Percentiles rank a stretch among this genome's conserved stretches.
Evolutionary conservation across 148 eudicot genomes (phyloP).

Genomic region (Arbutus unedo): DNA sequence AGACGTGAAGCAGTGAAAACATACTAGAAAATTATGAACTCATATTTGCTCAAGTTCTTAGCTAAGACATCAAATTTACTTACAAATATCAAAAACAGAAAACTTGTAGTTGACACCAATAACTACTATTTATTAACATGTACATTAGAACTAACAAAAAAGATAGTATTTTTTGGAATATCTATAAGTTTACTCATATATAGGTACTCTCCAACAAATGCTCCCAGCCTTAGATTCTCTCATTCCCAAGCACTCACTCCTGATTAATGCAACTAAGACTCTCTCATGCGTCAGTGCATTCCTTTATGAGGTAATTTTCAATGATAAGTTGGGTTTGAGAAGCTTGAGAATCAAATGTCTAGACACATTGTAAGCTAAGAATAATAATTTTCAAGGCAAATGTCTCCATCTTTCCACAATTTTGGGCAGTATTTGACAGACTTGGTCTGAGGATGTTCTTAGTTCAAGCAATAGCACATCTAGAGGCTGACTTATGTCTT

Average conservation of each 20-base stretch:
- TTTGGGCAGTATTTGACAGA: not conserved
- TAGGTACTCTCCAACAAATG: not conserved
- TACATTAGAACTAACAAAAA: not conserved
- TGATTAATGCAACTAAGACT: not conserved
- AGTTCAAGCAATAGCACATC: not conserved
- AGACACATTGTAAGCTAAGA: no score
- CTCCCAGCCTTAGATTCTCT: not conserved
- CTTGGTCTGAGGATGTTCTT: not conserved
- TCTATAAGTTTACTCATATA: not conserved
- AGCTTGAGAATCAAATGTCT: slow-evolving; percentile 2
- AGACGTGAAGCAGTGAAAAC: not conserved
- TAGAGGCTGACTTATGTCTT: not conserved
- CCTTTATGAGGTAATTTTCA: not conserved
- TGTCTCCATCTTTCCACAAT: not conserved
- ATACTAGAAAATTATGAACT: not conserved
- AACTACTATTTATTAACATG: not conserved
- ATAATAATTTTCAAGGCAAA: no score
- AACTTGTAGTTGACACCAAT: not conserved
- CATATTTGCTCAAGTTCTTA: no score
- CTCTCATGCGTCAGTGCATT: not conserved
- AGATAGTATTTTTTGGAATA: not conserved
- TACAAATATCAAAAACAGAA: no score
- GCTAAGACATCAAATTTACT: no score
- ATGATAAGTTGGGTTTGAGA: not conserved
- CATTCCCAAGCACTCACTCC: not conserved